Percentiles rank a stretch among this genome's conserved stretches.
Conservation (phyloP, 768 basidiomycete species). For the Collybiopsis luxurians region DNA sequence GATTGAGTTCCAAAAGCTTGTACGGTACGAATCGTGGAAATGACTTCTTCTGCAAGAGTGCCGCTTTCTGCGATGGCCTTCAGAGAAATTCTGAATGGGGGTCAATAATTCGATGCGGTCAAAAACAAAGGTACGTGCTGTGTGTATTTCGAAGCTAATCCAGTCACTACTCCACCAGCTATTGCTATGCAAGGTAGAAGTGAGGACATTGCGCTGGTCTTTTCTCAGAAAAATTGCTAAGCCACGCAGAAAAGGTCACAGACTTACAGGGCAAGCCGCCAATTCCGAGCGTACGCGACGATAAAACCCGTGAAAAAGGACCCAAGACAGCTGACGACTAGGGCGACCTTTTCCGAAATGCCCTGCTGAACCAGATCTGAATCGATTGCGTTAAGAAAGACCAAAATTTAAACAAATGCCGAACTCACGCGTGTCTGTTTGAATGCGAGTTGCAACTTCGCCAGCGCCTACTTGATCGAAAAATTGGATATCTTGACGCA, state of each 20-base stretch:
- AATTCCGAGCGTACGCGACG: slow-evolving; percentile 63
- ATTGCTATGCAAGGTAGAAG: slow-evolving; percentile 83
- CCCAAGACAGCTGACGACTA: slow-evolving; percentile 58
- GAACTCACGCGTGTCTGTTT: slow-evolving; percentile 78
- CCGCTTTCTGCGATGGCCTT: slow-evolving; percentile 78
- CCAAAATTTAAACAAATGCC: neutral
- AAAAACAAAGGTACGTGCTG: slow-evolving; percentile 49
- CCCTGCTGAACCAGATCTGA: slow-evolving; percentile 88
- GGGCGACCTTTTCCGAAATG: slow-evolving; percentile 84
- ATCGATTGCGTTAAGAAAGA: neutral
- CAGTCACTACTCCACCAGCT: slow-evolving; percentile 72
- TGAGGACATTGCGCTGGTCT: slow-evolving; percentile 25
- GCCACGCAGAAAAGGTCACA: slow-evolving; percentile 66
- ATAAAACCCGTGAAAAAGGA: slow-evolving; percentile 82
- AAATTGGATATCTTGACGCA: slow-evolving; percentile 86
- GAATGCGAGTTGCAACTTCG: slow-evolving; percentile 91
- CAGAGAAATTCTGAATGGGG: slow-evolving; percentile 51
- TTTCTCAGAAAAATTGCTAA: slow-evolving; percentile 57
- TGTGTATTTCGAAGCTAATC: slow-evolving; percentile 58
- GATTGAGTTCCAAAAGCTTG: slow-evolving; percentile 88
- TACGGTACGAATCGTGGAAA: slow-evolving; percentile 84
- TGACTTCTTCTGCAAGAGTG: slow-evolving; percentile 88
- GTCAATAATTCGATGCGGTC: neutral
- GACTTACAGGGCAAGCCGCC: slow-evolving; percentile 72
- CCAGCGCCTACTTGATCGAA: slow-evolving; percentile 93